A percentile compares a stretch with the other conserved stretches of the same genome.
phyloP scores from a whole-genome alignment of 495 filamentous ascomycete genomes.

The Delitschia confertaspora region DNA sequence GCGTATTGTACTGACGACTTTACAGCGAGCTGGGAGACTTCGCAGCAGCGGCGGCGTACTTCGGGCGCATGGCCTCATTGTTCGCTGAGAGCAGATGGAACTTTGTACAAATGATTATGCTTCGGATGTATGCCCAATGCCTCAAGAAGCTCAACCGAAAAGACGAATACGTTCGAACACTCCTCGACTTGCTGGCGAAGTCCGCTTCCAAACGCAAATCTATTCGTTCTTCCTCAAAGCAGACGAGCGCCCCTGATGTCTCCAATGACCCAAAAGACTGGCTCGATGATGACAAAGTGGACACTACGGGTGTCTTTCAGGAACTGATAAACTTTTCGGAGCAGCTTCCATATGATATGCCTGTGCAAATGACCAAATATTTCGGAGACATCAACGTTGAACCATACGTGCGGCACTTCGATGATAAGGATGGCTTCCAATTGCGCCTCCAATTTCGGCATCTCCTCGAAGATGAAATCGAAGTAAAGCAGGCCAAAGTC shows the following conservation, averaged over 20 bases:
- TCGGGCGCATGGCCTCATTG: constrained; percentile 70
- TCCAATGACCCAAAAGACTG: constrained; percentile 28
- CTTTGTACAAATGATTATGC: constrained; percentile 67
- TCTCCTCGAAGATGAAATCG: constrained; percentile 61
- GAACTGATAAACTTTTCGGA: constrained; percentile 57
- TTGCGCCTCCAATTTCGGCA: constrained; percentile 61
- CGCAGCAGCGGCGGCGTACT: constrained; percentile 63
- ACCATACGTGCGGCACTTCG: constrained; percentile 58
- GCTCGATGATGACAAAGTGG: constrained; percentile 47
- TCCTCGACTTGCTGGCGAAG: constrained; percentile 66
- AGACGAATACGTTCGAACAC: constrained; percentile 70
- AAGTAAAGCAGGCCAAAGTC: constrained; percentile 56
- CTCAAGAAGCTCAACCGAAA: constrained; percentile 64
- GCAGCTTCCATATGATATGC: constrained; percentile 54
- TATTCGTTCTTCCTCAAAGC: constrained; percentile 3
- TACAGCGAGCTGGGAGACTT: constrained; percentile 57
- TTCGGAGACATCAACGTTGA: constrained; percentile 64
- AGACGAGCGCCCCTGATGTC: constrained; percentile 3
- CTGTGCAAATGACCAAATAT: constrained; percentile 59
- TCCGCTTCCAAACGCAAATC: constrained; percentile 48
- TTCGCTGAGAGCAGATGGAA: constrained; percentile 77
- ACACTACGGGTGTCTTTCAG: constrained; percentile 52
- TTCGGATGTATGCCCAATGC: constrained; percentile 78
- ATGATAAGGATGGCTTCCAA: constrained; percentile 69
- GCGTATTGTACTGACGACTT: constrained; percentile 4